These are phyloP conservation scores for Hemileccinum impolitum DNA, from an alignment of 768 basidiomycete species.

Conservation along the genomic window DNA sequence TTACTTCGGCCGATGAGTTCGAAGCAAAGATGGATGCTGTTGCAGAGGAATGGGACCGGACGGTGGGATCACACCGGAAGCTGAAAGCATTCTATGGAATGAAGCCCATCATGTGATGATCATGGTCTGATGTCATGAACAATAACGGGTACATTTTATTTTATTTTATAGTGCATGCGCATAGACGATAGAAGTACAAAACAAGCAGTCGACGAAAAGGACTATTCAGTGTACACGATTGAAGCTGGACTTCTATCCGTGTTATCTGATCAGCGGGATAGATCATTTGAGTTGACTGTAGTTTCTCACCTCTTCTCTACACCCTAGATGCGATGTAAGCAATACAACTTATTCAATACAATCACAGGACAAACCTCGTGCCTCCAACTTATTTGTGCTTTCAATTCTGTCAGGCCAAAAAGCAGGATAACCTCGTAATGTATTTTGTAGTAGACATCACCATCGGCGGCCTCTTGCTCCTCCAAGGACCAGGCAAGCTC, in stretches of 20 bases:
- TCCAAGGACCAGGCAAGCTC: not conserved
- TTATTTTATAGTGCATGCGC: no score
- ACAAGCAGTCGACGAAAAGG: no score
- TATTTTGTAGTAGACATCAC: not conserved
- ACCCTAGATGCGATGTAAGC: no score
- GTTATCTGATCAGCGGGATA: no score
- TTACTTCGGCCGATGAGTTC: constrained; percentile 14
- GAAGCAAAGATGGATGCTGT: constrained; percentile 16
- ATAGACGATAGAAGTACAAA: no score
- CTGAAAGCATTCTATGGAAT: not conserved
- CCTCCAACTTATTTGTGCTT: constrained; percentile 20
- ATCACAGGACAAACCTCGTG: constrained; percentile 18
- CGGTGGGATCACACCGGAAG: not conserved
- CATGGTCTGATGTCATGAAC: no score
- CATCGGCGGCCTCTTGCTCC: not conserved
- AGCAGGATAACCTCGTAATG: constrained; percentile 35
- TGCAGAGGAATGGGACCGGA: constrained; percentile 23
- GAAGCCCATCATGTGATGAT: not conserved
- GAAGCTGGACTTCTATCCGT: no score
- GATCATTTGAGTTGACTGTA: no score
- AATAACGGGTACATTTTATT: no score
- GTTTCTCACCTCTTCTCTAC: no score
- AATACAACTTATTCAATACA: no score
- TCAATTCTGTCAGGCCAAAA: constrained; percentile 2
- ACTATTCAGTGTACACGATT: no score